Percentiles rank a stretch among this genome's conserved stretches.
These are phyloP conservation scores for Ophiostoma sp. DNA, from an alignment of 2,329 filamentous ascomycete species.

Conservation along the genomic window DNA sequence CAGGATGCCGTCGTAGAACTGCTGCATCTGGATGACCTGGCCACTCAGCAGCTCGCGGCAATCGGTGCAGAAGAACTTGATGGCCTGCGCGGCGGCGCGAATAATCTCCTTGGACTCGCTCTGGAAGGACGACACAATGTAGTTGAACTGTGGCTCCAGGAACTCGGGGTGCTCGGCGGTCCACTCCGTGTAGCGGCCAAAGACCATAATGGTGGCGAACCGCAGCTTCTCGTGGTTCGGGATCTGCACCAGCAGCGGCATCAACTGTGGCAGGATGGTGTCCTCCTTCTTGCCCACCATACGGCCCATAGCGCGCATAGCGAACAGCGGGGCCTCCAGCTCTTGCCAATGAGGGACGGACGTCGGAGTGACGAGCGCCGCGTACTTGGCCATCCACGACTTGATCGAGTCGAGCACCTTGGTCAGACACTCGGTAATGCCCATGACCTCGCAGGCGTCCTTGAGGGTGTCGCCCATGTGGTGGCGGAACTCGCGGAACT, in stretches of 20 bases:
- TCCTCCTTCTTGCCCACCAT: slow-evolving; percentile 92
- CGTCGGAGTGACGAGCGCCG: slow-evolving; percentile 68
- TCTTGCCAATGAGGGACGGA: slow-evolving; percentile 94
- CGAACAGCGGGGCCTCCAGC: slow-evolving; percentile 91
- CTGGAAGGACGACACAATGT: slow-evolving; percentile 90
- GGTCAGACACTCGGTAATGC: slow-evolving; percentile 82
- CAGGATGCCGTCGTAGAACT: slow-evolving; percentile 87
- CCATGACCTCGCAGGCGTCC: slow-evolving; percentile 94
- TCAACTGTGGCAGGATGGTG: slow-evolving; percentile 84
- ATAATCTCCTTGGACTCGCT: slow-evolving; percentile 88
- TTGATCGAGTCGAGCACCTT: slow-evolving; percentile 88
- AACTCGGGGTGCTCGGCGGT: slow-evolving; percentile 92
- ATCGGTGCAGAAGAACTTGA: slow-evolving; percentile 96
- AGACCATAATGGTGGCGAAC: slow-evolving; percentile 96
- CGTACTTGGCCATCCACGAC: slow-evolving; percentile 82
- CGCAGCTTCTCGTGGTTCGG: slow-evolving; percentile 96
- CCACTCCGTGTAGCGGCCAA: slow-evolving; percentile 97
- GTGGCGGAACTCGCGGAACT: slow-evolving; percentile 94
- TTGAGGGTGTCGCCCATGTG: slow-evolving; percentile 98
- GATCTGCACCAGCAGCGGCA: slow-evolving; percentile 90
- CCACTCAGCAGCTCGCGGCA: slow-evolving; percentile 83
- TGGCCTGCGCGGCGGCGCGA: slow-evolving; percentile 85
- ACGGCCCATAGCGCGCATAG: slow-evolving; percentile 90
- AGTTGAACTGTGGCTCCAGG: slow-evolving; percentile 88
- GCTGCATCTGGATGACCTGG: slow-evolving; percentile 82